Base-by-base conservation (phyloP, 306 rosid species). In the Sechiopsis laciniata region DNA sequence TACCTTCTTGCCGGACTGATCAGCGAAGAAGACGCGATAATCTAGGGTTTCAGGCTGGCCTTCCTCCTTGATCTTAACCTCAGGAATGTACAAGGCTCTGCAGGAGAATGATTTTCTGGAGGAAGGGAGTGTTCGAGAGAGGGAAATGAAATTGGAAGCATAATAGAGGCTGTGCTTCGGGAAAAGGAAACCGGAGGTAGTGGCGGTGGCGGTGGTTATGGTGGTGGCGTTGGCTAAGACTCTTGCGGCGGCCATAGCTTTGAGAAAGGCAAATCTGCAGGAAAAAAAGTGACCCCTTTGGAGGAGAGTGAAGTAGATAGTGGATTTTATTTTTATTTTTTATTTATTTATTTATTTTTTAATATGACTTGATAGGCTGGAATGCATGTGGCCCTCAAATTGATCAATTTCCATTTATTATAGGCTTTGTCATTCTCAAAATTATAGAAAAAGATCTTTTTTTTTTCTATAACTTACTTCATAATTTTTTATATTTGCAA, bases 21-120 rank as follows among this genome's bases (percentile, higher is more conserved):
- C 96, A 20, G 78, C 77, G 51, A 92, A 84, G 85, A 90, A 92
- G 40, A 88, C 87, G 72, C 97, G 81, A 52, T 90, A 92, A 70
- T 90, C 96, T 51, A 88, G 92, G 73, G 95, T 85, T 85, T 87
- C 85, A 10, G 91, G 92, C 74, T 77, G 92, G 20, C 96, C 97
- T 75, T 90, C 87, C 63, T 87, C 90, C 84, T 88, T 85, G 83
- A 82, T 76, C 71, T 65, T 76, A 69, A 92, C 69, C 71, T 90
- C 80, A 1, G 97, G 97, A 42, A 90, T 80, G 75, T 90, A 90
- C 78, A 90, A 84, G 70, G 97, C 92, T 16, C 79, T 80, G 75
- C 97, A 92, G 37, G 91, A 68, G 59, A 75, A 85, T 24, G 85
- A 76, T 81, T 87, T 90, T 80, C 55, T 55, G 46, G 80, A 71